phyloP scores from a whole-genome alignment of 345 rosid species.

The Hibiscus mutabilis region DNA sequence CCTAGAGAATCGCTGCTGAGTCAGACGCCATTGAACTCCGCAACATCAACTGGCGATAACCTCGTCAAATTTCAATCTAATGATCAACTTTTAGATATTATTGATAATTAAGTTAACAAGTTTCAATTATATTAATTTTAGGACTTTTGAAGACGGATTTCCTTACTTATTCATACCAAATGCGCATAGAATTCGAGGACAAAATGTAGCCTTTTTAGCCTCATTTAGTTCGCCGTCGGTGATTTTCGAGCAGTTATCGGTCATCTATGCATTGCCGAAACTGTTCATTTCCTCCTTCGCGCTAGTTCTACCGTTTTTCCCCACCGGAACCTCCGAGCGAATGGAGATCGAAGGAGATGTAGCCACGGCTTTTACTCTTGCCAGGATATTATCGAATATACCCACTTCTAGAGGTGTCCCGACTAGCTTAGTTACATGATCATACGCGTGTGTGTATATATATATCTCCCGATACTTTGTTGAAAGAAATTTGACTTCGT shows the following conservation, averaged over 20 bases:
- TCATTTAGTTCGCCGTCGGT: constrained; percentile 84
- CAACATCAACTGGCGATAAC: constrained; percentile 77
- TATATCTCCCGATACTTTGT: not conserved
- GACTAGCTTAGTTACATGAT: constrained; percentile 92
- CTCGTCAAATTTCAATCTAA: not conserved
- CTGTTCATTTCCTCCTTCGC: constrained; percentile 85
- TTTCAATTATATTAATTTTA: constrained; percentile 12
- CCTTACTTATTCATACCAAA: constrained; percentile 90
- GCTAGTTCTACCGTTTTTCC: constrained; percentile 89
- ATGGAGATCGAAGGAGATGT: constrained; percentile 99
- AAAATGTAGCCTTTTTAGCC: constrained; percentile 85
- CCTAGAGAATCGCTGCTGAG: constrained; percentile 59
- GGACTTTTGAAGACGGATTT: constrained; percentile 89
- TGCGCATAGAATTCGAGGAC: constrained; percentile 89
- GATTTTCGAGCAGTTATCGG: constrained; percentile 89
- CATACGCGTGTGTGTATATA: no score
- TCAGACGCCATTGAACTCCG: constrained; percentile 88
- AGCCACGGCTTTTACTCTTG: constrained; percentile 93
- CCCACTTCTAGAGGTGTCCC: constrained; percentile 89
- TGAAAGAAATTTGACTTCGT: not conserved
- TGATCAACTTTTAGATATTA: not conserved
- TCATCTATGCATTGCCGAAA: constrained; percentile 79
- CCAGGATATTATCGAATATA: constrained; percentile 79
- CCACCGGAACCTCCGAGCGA: constrained; percentile 94
- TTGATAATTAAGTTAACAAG: not conserved